phyloP scores from a whole-genome alignment of 257 asterid species.

The Gentiana macrophylla region DNA sequence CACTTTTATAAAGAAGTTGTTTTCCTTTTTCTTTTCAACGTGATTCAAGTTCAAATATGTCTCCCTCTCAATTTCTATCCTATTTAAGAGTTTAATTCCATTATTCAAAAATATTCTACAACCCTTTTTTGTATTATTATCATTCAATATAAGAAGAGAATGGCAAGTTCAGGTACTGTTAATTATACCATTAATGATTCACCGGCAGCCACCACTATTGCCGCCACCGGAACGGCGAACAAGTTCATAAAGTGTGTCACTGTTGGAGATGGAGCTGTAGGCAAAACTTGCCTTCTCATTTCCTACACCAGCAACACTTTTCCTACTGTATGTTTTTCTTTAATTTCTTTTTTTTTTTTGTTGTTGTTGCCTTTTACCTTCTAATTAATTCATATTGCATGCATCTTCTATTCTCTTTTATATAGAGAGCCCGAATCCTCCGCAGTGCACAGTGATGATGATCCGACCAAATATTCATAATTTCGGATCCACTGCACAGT shows the following conservation, averaged over 20 bases:
- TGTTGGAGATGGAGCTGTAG: constrained; percentile 40
- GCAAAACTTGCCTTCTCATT: constrained; percentile 34
- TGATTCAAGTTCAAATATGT: too few relatives aligned
- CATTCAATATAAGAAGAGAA: background rate
- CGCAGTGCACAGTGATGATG: too few relatives aligned
- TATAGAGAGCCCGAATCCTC: too few relatives aligned
- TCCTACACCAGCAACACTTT: constrained; percentile 5
- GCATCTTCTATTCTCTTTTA: background rate
- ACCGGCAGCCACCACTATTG: constrained; percentile 1
- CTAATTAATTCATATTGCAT: background rate
- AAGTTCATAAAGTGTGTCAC: constrained; percentile 36
- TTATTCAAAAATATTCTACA: too few relatives aligned
- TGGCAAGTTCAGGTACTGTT: constrained; percentile 9
- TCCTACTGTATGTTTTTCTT: constrained; percentile 16
- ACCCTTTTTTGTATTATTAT: too few relatives aligned
- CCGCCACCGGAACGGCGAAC: constrained; percentile 9
- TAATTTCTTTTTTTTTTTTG: background rate
- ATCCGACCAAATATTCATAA: too few relatives aligned
- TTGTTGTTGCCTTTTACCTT: background rate
- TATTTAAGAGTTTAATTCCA: too few relatives aligned
- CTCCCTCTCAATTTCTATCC: too few relatives aligned
- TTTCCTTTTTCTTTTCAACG: too few relatives aligned
- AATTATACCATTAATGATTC: too few relatives aligned
- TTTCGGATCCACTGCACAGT: too few relatives aligned
- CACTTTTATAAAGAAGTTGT: too few relatives aligned